Evolutionary conservation across 495 filamentous ascomycete species (phyloP), one percentile per base, ranked within the genome.

Genomic region (Chlorociboria aeruginascens): DNA sequence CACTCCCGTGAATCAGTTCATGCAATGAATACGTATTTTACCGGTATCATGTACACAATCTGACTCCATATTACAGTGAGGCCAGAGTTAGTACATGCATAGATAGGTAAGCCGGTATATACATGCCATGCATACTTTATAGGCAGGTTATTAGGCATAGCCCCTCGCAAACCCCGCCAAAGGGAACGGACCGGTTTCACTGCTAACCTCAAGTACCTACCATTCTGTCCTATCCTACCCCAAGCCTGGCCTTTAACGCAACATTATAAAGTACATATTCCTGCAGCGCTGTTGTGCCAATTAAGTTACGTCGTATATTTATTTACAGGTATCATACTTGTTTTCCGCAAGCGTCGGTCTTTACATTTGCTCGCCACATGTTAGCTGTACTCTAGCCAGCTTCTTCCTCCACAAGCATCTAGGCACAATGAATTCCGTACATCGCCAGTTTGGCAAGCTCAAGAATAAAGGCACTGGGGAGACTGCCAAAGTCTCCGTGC

Each of bases 361-460:
- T 6, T 36, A 36, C 33, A 36, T 14, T 36, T 36, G 33, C 33
- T 14, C 13, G 13, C 11, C 13, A 14, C 33, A 36, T 36, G 33
- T 36, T 14, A 36, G 33, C 33, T 6, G 1, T 36, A 36, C 13
- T 11, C 33, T 36, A 36, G 7, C 33, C 13, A 36, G 37, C 40
- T n/a, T 11, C 33, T 36, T 36, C 2, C 11, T 11, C 33, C 10
- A 36, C 33, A 36, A 11, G 2, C 38, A 40, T 20, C 16, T 13
- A n/a, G 13, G 16, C 13, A 52, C 29, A 12, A 95, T 95, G 88
- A 82, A 89, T 69, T 77, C 76, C 33, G 74, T 95, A 68, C 79
- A 88, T 57, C 67, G 85, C 45, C 77, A 79, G 49, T 82, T 92
- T 54, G 85, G 82, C 45, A 79, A 74, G 51, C 72, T 89, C 53